A percentile compares a stretch with the other conserved stretches of the same genome.
phyloP scores from a whole-genome alignment of 306 rosid genomes.

The Erythrophleum fordii region DNA sequence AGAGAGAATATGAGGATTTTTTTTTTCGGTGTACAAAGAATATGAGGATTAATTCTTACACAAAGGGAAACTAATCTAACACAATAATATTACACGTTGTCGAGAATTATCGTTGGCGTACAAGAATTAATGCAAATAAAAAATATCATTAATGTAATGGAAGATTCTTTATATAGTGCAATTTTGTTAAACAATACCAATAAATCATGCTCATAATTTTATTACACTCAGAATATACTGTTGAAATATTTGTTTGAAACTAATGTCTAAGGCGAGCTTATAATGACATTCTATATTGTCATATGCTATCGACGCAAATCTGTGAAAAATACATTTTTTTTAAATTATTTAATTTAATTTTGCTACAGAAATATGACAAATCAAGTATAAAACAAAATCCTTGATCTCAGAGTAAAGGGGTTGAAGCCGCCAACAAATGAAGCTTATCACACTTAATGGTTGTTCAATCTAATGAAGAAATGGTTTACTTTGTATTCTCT shows the following conservation, averaged over 20 bases:
- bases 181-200: not conserved
- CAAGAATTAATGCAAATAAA: no score
- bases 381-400: not conserved
- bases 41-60: not conserved
- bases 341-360: not conserved
- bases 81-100: not conserved
- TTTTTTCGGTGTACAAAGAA: no score
- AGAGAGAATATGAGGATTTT: not conserved
- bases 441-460: not conserved
- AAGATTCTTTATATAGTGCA: not conserved
- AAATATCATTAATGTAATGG: no score
- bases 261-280: no score
- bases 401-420: not conserved
- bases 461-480: not conserved
- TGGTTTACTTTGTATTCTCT: slow-evolving; percentile 32
- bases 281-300: not conserved
- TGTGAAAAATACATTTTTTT: not conserved
- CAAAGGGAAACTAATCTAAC: not conserved
- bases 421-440: slow-evolving; percentile 10
- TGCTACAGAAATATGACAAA: not conserved
- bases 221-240: no score
- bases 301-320: not conserved
- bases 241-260: no score
- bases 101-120: not conserved
- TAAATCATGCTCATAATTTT: not conserved